These are phyloP conservation scores for Elsinoe australis DNA, from an alignment of 2,329 filamentous ascomycete species.

Conservation along the genomic window DNA sequence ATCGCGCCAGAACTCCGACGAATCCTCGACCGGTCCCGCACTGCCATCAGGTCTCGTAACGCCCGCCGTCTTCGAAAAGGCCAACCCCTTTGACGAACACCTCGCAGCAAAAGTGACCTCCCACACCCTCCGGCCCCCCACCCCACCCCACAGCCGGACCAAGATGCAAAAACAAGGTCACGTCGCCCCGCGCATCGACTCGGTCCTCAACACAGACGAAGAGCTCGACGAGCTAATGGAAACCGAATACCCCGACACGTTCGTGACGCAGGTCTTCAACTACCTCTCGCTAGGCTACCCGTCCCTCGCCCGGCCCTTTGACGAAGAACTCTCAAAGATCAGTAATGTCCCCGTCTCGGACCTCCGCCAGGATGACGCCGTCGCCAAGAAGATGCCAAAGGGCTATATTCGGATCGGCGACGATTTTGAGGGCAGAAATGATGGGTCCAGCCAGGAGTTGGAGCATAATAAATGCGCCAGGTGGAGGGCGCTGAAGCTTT, in stretches of 20 bases:
- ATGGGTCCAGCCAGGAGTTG: constrained; percentile 33
- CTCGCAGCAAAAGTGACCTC: constrained; percentile 26
- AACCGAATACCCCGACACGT: constrained; percentile 69
- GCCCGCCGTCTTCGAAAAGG: constrained; percentile 32
- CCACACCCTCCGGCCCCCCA: constrained; percentile 34
- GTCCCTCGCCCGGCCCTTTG: constrained; percentile 71
- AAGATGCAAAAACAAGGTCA: constrained; percentile 20
- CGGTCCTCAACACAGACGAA: constrained; percentile 39
- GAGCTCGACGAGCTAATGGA: constrained; percentile 37
- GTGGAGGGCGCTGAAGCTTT: constrained; percentile 76
- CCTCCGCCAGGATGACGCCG: constrained; percentile 62
- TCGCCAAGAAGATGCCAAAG: constrained; percentile 48
- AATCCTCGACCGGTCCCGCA: constrained; percentile 30
- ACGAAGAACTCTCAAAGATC: constrained; percentile 78
- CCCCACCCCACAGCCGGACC: constrained; percentile 21
- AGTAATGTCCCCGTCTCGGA: constrained; percentile 61
- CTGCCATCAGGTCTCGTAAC: constrained; percentile 46
- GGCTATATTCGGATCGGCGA: constrained; percentile 61
- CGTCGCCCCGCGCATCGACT: constrained; percentile 29
- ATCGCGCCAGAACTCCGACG: constrained; percentile 46
- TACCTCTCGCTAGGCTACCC: constrained; percentile 92
- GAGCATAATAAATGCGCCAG: constrained; percentile 54
- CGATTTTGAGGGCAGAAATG: constrained; percentile 36
- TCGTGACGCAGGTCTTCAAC: constrained; percentile 94
- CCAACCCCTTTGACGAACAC: constrained; percentile 39